phyloP scores from a whole-genome alignment of 106 monocot species.

The Allium sativum region DNA sequence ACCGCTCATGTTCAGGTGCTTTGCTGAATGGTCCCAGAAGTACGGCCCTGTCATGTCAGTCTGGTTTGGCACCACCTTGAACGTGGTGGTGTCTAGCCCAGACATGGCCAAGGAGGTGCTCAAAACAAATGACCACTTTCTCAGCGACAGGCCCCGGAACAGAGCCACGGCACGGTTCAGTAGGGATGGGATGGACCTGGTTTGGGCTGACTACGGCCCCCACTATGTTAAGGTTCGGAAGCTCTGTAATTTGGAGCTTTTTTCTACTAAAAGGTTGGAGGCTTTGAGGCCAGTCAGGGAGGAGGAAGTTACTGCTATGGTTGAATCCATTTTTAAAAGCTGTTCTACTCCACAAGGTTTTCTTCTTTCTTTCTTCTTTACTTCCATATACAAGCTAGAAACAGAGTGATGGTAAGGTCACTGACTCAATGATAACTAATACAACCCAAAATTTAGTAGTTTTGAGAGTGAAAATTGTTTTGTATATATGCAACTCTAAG shows the following conservation, averaged over 20 bases:
- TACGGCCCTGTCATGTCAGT: constrained; percentile 87
- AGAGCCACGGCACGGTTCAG: constrained; percentile 60
- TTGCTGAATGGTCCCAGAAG: constrained; percentile 58
- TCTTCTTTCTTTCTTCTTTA: too few relatives aligned
- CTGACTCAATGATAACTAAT: too few relatives aligned
- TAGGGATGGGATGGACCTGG: constrained; percentile 63
- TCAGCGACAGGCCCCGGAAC: constrained; percentile 62
- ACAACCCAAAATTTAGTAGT: too few relatives aligned
- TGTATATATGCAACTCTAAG: too few relatives aligned
- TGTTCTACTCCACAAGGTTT: constrained; percentile 8
- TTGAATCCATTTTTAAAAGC: constrained; percentile 48
- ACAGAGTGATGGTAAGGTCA: too few relatives aligned
- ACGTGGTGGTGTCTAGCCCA: constrained; percentile 59
- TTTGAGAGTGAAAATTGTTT: too few relatives aligned
- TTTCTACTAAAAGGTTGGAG: constrained; percentile 66
- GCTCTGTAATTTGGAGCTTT: constrained; percentile 82
- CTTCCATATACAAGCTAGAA: too few relatives aligned
- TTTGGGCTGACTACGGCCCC: constrained; percentile 91
- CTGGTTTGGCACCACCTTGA: constrained; percentile 67
- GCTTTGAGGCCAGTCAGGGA: constrained; percentile 72
- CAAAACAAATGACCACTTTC: constrained; percentile 64
- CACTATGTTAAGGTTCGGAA: constrained; percentile 92
- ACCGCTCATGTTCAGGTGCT: constrained; percentile 75
- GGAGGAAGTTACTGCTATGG: constrained; percentile 96
- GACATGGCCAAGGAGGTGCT: constrained; percentile 76